Percentiles rank a stretch among this genome's conserved stretches.
Evolutionary conservation across 768 basidiomycete species (phyloP).

Genomic region (Atractiella rhizophila): DNA sequence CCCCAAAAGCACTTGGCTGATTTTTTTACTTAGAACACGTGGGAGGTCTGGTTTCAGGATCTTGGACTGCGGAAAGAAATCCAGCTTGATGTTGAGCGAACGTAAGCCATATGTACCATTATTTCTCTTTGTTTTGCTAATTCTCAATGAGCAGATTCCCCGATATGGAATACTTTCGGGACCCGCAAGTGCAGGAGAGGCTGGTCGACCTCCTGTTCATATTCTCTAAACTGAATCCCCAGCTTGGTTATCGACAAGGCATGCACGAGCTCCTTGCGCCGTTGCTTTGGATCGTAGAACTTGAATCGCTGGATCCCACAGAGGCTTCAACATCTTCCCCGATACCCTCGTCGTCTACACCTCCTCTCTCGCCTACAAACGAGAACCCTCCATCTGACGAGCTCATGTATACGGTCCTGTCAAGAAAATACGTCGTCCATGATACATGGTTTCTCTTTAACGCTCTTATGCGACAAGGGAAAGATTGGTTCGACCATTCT

Average conservation of each 20-base stretch:
- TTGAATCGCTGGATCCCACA: constrained; percentile 35
- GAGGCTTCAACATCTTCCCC: background rate
- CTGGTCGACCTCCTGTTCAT: constrained; percentile 72
- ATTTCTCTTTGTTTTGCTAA: background rate
- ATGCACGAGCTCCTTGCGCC: constrained; percentile 95
- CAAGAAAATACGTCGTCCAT: constrained; percentile 25
- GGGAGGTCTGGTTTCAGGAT: constrained; percentile 78
- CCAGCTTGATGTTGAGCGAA: constrained; percentile 79
- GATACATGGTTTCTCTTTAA: constrained; percentile 70
- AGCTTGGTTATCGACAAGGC: constrained; percentile 84
- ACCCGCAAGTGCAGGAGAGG: constrained; percentile 42
- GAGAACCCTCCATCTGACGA: constrained; percentile 3
- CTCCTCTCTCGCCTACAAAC: background rate
- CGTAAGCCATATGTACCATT: constrained; percentile 26
- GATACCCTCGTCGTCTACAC: constrained; percentile 4
- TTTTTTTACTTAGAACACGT: too few species aligned
- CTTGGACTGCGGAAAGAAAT: constrained; percentile 74
- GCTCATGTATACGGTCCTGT: constrained; percentile 15
- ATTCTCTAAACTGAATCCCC: constrained; percentile 47
- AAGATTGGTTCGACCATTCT: constrained; percentile 38
- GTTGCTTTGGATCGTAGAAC: constrained; percentile 55
- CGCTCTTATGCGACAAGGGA: constrained; percentile 48
- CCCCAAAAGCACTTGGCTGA: too few species aligned
- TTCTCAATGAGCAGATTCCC: constrained; percentile 40
- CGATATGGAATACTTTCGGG: constrained; percentile 76